A percentile compares a stretch with the other conserved stretches of the same genome.
phyloP scores from a whole-genome alignment of 331 rosid species.

The Arachis monticola region DNA sequence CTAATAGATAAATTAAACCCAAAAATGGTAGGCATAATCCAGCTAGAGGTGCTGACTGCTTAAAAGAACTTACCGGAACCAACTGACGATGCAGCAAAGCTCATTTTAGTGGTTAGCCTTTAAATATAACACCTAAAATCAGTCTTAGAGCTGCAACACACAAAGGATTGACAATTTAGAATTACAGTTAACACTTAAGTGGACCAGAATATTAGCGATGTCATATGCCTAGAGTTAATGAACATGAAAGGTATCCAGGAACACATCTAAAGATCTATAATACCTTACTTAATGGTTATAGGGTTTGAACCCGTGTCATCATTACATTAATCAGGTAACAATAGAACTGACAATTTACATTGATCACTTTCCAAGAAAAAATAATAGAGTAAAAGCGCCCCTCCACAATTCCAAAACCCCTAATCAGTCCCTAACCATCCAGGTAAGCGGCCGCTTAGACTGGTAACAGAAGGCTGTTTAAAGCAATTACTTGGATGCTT shows the following conservation, averaged over 20 bases:
- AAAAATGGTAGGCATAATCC: constrained; percentile 10
- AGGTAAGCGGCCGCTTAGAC: too few relatives aligned
- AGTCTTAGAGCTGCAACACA: constrained; percentile 36
- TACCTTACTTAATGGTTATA: too few relatives aligned
- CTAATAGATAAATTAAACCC: constrained; percentile 26
- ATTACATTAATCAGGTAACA: too few relatives aligned
- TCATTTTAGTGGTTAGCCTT: constrained; percentile 51
- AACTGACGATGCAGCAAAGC: constrained; percentile 64
- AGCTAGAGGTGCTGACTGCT: constrained; percentile 14
- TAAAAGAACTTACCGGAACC: constrained; percentile 65
- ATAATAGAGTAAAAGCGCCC: too few relatives aligned
- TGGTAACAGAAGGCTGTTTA: too few relatives aligned
- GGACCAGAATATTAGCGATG: constrained; percentile 11
- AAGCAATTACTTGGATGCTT: too few relatives aligned
- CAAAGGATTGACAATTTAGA: constrained; percentile 30
- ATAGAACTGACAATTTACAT: too few relatives aligned
- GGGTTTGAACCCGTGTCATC: too few relatives aligned
- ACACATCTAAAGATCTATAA: too few relatives aligned
- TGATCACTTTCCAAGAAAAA: too few relatives aligned
- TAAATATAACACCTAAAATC: constrained; percentile 27
- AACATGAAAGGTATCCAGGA: background rate
- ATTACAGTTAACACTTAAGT: constrained; percentile 6
- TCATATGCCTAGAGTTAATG: constrained; percentile 5
- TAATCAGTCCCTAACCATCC: too few relatives aligned
- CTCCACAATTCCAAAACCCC: too few relatives aligned